Conservation (phyloP, 1,284 basidiomycete species). For the Ceratobasidium theobromae region DNA sequence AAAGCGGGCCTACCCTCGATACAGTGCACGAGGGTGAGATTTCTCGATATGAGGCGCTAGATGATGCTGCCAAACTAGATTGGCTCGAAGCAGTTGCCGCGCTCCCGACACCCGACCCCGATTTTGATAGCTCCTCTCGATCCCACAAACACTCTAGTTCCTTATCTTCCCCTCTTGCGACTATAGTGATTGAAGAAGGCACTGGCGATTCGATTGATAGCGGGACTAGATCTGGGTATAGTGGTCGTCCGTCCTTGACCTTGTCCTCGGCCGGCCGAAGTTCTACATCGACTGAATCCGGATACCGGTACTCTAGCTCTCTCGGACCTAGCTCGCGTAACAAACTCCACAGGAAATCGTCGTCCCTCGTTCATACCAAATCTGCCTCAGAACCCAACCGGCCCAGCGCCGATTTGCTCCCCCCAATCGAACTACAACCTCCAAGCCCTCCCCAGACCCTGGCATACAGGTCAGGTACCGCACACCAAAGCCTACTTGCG, state of each 20-base stretch:
- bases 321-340: not conserved
- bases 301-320: not conserved
- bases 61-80: not conserved
- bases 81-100: not conserved
- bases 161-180: slow-evolving; percentile 9
- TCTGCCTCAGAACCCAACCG: slow-evolving; percentile 7
- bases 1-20: too few relatives aligned
- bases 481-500: too few relatives aligned
- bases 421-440: slow-evolving; percentile 35
- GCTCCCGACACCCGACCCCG: slow-evolving; percentile 1
- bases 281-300: not conserved
- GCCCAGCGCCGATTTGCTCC: slow-evolving; percentile 7
- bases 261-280: slow-evolving; percentile 1
- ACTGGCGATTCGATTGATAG: not conserved
- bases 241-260: slow-evolving; percentile 1
- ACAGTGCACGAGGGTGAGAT: not conserved
- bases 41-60: not conserved
- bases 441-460: slow-evolving; percentile 32
- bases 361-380: slow-evolving; percentile 20
- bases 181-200: not conserved
- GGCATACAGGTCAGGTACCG: slow-evolving; percentile 9
- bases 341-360: slow-evolving; percentile 17
- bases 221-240: not conserved
- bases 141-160: not conserved
- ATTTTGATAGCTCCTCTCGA: too few relatives aligned